Base-by-base conservation (phyloP, 129 eudicot species). In the Chrysanthemum seticuspe region DNA sequence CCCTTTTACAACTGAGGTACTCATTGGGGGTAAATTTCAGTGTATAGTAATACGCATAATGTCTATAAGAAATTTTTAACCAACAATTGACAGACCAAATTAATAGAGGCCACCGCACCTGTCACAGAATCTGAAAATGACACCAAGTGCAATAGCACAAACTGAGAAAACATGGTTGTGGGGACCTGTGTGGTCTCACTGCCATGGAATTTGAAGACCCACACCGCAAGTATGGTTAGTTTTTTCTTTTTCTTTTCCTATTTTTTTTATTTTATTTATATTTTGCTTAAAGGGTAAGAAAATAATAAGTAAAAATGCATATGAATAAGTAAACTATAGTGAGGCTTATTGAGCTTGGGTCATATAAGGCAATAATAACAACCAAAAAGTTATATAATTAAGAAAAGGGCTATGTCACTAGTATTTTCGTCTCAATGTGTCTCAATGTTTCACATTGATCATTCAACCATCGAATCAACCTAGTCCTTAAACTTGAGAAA, bases 131-230 rank as follows among this genome's bases (percentile, higher is more conserved):
- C 73, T 72, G 73, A 65, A 49, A 57, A 65, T 15, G 52, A 73
- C 27, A 14, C 55, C 58, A 74, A 67, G 68, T 57, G 63, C 8
- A 64, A 2, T 27, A 16, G 31, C 72, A 74, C 65, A 74, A 65
- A 74, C 65, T 67, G 52, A 56, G 72, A 65, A 65, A 78, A 72
- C 65, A 71, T 40, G 65, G 74, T 16, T 53, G 84, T 75, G 84
- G 84, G 80, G 77, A 63, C 84, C 77, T 61, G 6, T 70, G 69
- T 80, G 77, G 77, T 77, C 80, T 69, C 75, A 65, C 60, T 44
- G 74, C 29, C 67, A 67, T 67, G 52, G 74, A 40, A 66, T 76
- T 67, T 67, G 31, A 56, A 66, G 79, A 23, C 67, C 79, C 79
- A 76, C 13, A 68, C 29, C 18, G 52, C 80, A 67, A 48, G 49